Base-by-base conservation (phyloP, 495 filamentous ascomycete species). In the Hypomontagnella submonticulosa region DNA sequence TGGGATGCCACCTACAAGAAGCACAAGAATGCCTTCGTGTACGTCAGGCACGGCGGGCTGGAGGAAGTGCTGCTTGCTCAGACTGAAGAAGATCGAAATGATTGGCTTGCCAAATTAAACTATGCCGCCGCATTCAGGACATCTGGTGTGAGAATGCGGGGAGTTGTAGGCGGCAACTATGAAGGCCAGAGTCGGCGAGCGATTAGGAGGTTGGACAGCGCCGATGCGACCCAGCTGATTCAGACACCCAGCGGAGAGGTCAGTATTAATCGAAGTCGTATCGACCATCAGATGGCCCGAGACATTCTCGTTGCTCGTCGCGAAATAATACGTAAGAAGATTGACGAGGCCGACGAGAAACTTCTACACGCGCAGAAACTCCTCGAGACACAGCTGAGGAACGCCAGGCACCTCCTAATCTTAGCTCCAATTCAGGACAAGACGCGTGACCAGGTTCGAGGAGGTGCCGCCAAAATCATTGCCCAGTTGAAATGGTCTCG, bases 21-120 rank as follows among this genome's bases (percentile, higher is more conserved):
- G 74, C 95, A 99, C 75, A 99, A 98, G 74, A 84, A 98, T 73
- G 92, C 96, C 0, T 96, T 99, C 72, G 81, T 93, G 4, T 93
- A 97, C 66, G 89, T 96, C 42, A 84, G 92, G n/a, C 91, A 92
- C 57, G 91, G 92, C 51, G 89, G 92, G 0, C 79, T 96, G 13
- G 94, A 98, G 71, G 95, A 99, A 72, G 88, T 90, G 10, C 90
- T 99, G 54, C 81, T 99, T 16, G 93, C 95, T 3, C 90, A 96
- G 61, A 90, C 84, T 27, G 96, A 98, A 61, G 77, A 80, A 3
- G 96, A 98, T 51, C 92, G 97, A 86, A 96, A 97, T 71, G 95
- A 99, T 70, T 99, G 95, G 95, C 79, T 99, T 19, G 91, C 90
- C 4, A 96, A 97, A 67, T 83, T 99, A 37, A 99, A 99, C 71